Evolutionary conservation across 176 grass and related monocot genomes (phyloP).

Genomic region (Melocanna baccifera): DNA sequence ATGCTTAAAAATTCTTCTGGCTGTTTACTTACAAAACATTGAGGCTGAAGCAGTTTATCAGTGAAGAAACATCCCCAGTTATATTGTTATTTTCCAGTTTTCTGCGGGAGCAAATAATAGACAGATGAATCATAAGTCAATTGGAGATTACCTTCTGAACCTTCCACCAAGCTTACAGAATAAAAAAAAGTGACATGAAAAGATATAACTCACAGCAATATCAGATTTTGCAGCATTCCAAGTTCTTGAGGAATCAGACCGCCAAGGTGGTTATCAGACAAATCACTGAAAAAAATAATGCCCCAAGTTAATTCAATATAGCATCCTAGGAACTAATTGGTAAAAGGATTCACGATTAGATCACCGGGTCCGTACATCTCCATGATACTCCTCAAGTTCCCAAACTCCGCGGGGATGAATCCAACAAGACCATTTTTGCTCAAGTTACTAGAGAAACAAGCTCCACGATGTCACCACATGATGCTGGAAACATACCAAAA

Average conservation of each 20-base stretch:
- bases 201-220: slow-evolving; percentile 61
- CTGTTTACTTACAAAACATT: slow-evolving; percentile 58
- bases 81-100: slow-evolving; percentile 90
- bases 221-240: slow-evolving; percentile 76
- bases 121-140: not conserved
- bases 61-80: slow-evolving; percentile 73
- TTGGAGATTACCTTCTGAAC: not conserved
- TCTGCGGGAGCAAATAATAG: slow-evolving; percentile 32
- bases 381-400: slow-evolving; percentile 92
- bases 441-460: slow-evolving; percentile 63
- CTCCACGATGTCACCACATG: slow-evolving; percentile 16
- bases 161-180: not conserved
- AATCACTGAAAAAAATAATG: slow-evolving; percentile 49
- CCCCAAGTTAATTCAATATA: slow-evolving; percentile 21
- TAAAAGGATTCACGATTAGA: not conserved
- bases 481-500: not conserved
- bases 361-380: slow-evolving; percentile 66
- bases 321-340: not conserved
- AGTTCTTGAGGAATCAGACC: slow-evolving; percentile 82
- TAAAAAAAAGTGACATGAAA: slow-evolving; percentile 10
- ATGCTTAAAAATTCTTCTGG: not conserved
- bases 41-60: slow-evolving; percentile 86
- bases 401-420: slow-evolving; percentile 82
- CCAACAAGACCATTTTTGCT: slow-evolving; percentile 82
- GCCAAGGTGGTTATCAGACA: slow-evolving; percentile 63